Evolutionary conservation across 345 rosid genomes (phyloP).

Genomic region (Limnanthes douglasii): DNA sequence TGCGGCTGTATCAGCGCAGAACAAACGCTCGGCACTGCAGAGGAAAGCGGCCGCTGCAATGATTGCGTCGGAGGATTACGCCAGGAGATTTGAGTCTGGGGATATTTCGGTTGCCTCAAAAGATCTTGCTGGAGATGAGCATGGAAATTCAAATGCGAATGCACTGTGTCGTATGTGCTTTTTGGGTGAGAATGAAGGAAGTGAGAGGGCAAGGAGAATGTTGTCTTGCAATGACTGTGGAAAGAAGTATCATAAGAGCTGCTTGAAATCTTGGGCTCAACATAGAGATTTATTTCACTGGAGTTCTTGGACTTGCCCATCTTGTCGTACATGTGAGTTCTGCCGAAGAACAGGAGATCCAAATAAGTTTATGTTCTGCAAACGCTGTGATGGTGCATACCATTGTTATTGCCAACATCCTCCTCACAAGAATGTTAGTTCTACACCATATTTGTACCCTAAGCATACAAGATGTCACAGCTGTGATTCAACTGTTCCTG

Average conservation of each 20-base stretch:
- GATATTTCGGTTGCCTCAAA: constrained; percentile 35
- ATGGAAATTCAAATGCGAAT: constrained; percentile 26
- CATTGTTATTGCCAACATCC: constrained; percentile 99
- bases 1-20: constrained; percentile 22
- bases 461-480: constrained; percentile 96
- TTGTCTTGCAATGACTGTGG: constrained; percentile 76
- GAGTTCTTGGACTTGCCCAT: constrained; percentile 97
- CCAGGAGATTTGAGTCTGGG: constrained; percentile 48
- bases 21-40: constrained; percentile 55
- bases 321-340: constrained; percentile 90
- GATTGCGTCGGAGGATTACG: constrained; percentile 69
- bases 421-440: constrained; percentile 92
- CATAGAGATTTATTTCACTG: constrained; percentile 96
- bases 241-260: constrained; percentile 89
- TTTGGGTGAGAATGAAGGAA: constrained; percentile 65
- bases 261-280: constrained; percentile 83
- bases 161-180: constrained; percentile 80
- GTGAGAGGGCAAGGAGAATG: constrained; percentile 83
- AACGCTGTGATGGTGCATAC: constrained; percentile 90
- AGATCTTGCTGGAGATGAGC: constrained; percentile 42
- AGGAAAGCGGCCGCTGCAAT: constrained; percentile 56
- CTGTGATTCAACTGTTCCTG: constrained; percentile 93
- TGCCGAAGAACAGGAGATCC: constrained; percentile 93
- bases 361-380: constrained; percentile 91
- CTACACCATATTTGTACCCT: constrained; percentile 94